phyloP scores from a whole-genome alignment of 148 eudicot genomes.

The Chenopodium quinoa region DNA sequence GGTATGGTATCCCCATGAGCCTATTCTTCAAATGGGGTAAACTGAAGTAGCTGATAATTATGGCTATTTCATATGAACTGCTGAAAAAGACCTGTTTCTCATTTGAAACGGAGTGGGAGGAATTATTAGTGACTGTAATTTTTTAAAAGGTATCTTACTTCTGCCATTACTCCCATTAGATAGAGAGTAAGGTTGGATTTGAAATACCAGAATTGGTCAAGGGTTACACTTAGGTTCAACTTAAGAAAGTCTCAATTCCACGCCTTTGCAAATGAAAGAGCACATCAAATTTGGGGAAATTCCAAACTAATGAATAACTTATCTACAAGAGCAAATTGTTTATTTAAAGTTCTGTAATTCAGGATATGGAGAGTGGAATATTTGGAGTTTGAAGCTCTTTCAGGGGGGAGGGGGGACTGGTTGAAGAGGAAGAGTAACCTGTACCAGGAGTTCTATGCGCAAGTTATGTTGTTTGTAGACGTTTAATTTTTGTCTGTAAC shows the following conservation, averaged over 20 bases:
- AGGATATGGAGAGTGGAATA: neutral
- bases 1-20: neutral
- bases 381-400: neutral
- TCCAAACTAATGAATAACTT: neutral
- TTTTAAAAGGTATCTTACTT: neutral
- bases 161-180: neutral
- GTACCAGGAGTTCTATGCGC: neutral
- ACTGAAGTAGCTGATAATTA: neutral
- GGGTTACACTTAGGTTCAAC: neutral
- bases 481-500: neutral
- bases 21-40: neutral
- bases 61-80: neutral
- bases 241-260: neutral
- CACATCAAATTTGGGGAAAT: no score
- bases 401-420: neutral
- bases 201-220: neutral
- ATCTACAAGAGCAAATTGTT: neutral
- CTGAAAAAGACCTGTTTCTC: no score
- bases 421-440: neutral
- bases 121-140: neutral
- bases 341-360: neutral
- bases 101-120: neutral
- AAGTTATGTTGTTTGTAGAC: neutral
- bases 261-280: neutral
- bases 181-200: neutral